A percentile compares a stretch with the other conserved stretches of the same genome.
Conservation (phyloP, 768 basidiomycete species). For the Naganishia antarctica region DNA sequence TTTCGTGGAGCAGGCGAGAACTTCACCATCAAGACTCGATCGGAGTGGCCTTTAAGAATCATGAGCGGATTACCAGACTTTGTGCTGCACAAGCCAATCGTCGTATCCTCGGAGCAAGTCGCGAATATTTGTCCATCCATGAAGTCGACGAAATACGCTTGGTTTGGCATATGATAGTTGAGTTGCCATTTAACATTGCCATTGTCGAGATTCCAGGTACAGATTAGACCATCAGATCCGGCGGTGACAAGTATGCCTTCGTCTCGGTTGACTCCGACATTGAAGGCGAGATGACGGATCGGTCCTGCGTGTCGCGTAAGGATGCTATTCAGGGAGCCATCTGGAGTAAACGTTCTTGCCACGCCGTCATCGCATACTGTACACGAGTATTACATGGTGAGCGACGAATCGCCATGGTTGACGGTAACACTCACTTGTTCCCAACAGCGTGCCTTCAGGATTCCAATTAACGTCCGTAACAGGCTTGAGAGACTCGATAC, state of each 20-base stretch:
- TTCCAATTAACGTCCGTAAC: slow-evolving; percentile 44
- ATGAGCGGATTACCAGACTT: slow-evolving; percentile 28
- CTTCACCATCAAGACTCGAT: slow-evolving; percentile 36
- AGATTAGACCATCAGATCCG: slow-evolving; percentile 23
- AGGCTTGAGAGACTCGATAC: slow-evolving; percentile 39
- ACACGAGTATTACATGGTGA: background rate
- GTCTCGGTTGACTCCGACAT: slow-evolving; percentile 8
- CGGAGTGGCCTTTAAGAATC: slow-evolving; percentile 35
- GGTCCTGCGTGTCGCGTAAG: slow-evolving; percentile 31
- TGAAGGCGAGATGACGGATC: slow-evolving; percentile 43
- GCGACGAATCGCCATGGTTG: background rate
- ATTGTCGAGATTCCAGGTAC: slow-evolving; percentile 23
- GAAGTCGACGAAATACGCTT: slow-evolving; percentile 48
- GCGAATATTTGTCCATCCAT: slow-evolving; percentile 46
- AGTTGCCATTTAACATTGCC: slow-evolving; percentile 20
- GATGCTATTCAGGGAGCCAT: slow-evolving; percentile 34
- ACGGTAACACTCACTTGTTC: slow-evolving; percentile 34
- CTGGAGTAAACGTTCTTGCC: slow-evolving; percentile 41
- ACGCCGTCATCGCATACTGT: slow-evolving; percentile 40
- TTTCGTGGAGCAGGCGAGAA: slow-evolving; percentile 31
- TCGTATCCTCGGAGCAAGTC: slow-evolving; percentile 43
- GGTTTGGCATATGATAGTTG: slow-evolving; percentile 31
- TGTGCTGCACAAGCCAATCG: slow-evolving; percentile 42
- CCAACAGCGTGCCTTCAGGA: slow-evolving; percentile 43
- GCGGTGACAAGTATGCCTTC: slow-evolving; percentile 20